Base-by-base conservation (phyloP, 83 land plant genomes). In the Thuja plicata region DNA sequence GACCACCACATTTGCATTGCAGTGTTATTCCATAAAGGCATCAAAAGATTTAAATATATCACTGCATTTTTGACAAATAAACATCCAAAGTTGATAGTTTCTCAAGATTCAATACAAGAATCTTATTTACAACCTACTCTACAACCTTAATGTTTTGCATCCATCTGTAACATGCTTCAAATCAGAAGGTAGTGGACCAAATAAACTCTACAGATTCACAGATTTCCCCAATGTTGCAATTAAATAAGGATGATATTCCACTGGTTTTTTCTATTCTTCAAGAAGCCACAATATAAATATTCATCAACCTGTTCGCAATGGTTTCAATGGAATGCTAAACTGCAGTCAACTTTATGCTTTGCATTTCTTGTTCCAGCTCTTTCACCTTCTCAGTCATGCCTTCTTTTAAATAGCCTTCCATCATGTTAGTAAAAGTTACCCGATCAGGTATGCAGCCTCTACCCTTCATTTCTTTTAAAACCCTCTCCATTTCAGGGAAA, bases 401-500 rank as follows among this genome's bases (percentile, higher is more conserved):
- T 89, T 87, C 97, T 85, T 92, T 94, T 77, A 74, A 66, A 87
- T 90, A 95, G 34, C 94, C 93, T 84, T 94, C 93, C 11, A 92
- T 83, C 95, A 95, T 91, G 46, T 50, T 82, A 9, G 34, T 70
- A 79, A 82, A 94, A 16, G 97, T 93, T 24, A 32, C 60, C 7
- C 88, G 38, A 88, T 94, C 87, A 43, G 94, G 91, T 45, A 1
- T 80, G 77, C 88, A 87, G 16, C 87, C 87, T 88, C 89, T 93
- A 15, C 92, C 93, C 91, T 96, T 95, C 99, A 97, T 96, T 85
- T 93, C 87, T 55, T 90, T 87, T 60, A 90, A 96, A 37, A 94
- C 93, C 78, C 92, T 92, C 88, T 97, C 98, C 97, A 97, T 96
- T 89, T 94, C 96, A 87, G 91, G 88, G 86, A 96, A 87, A 90